Evolutionary conservation across 495 filamentous ascomycete species (phyloP), one percentile per base, ranked within the genome.

Genomic region (Trichoderma reesei): DNA sequence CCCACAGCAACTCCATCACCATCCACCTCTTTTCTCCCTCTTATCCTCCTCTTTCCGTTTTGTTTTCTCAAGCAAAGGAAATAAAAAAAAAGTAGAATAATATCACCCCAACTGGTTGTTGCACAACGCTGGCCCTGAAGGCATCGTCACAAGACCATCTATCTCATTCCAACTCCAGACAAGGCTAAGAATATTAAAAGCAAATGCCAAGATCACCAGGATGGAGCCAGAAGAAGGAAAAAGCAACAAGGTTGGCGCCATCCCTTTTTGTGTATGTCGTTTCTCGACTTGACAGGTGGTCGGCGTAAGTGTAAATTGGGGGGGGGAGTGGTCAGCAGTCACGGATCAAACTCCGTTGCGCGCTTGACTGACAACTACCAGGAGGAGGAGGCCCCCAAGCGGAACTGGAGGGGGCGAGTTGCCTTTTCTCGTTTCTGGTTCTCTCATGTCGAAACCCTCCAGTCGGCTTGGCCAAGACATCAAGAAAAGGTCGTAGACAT

Each of bases 131-230:
- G 31, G 51, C 51, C 51, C 26, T 36, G 8, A 34, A 56, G 51
- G 51, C 51, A 56, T 34, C 51, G 51, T 56, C 51, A 56, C 51
- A 56, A 56, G 51, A 31, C 51, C 51, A 56, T 56, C 51, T 56
- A 56, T 56, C 51, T 56, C 51, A 56, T 56, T 48, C 51, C 51
- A 56, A 56, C 51, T 56, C 51, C 51, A 34, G 20, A 56, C 10
- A 56, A 56, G 51, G 51, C 51, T 56, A 56, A 56, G 9, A 56
- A 34, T 56, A 56, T 56, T 56, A 56, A 56, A 56, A 56, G 34
- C 51, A 56, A 56, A 33, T 56, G 51, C 51, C 51, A 56, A 56
- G 51, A n/a, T 56, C 51, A 56, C 51, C 51, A 34, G 51, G 51
- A 56, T 34, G 51, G 26, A 56, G 51, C 51, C 51, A n/a, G 51